These are phyloP conservation scores for Boletus speciosus DNA, from an alignment of 768 basidiomycete species.

Conservation along the genomic window DNA sequence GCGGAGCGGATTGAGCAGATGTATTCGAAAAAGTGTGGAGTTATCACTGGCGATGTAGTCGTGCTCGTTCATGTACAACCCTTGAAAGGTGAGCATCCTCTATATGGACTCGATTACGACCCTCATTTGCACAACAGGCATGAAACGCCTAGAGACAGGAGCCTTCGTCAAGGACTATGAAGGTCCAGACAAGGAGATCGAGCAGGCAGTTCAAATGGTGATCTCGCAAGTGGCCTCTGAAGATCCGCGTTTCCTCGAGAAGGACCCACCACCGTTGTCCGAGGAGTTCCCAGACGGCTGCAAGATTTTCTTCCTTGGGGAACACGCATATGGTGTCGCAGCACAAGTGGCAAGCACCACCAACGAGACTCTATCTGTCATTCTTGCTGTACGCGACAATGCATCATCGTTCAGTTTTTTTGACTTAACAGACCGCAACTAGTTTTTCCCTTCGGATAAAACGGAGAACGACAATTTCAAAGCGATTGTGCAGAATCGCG, in stretches of 20 bases:
- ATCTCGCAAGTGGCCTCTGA: conserved; percentile 79
- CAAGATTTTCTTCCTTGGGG: conserved; percentile 94
- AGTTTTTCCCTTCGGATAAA: conserved; percentile 89
- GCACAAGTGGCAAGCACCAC: conserved; percentile 80
- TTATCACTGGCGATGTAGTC: conserved; percentile 78
- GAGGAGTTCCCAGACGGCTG: conserved; percentile 89
- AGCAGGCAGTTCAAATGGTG: conserved; percentile 85
- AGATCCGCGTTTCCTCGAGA: conserved; percentile 84
- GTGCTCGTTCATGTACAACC: conserved; percentile 86
- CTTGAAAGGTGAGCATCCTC: conserved; percentile 65
- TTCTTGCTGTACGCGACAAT: conserved; percentile 67
- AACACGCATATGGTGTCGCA: conserved; percentile 93
- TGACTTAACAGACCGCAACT: conserved; percentile 1
- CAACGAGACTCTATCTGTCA: conserved; percentile 68
- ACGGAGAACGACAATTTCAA: conserved; percentile 79
- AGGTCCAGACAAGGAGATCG: conserved; percentile 71
- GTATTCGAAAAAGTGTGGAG: conserved; percentile 88
- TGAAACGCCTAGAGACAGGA: conserved; percentile 84
- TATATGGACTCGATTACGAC: neutral
- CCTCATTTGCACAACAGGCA: conserved; percentile 45
- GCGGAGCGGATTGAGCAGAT: conserved; percentile 76
- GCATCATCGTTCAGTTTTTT: neutral
- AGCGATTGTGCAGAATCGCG: conserved; percentile 49
- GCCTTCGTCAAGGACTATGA: conserved; percentile 97
- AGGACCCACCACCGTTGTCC: conserved; percentile 72